A percentile compares a stretch with the other conserved stretches of the same genome.
Conservation (phyloP, 352 stramenopile genomes). For the Aphanomyces stellatus region DNA sequence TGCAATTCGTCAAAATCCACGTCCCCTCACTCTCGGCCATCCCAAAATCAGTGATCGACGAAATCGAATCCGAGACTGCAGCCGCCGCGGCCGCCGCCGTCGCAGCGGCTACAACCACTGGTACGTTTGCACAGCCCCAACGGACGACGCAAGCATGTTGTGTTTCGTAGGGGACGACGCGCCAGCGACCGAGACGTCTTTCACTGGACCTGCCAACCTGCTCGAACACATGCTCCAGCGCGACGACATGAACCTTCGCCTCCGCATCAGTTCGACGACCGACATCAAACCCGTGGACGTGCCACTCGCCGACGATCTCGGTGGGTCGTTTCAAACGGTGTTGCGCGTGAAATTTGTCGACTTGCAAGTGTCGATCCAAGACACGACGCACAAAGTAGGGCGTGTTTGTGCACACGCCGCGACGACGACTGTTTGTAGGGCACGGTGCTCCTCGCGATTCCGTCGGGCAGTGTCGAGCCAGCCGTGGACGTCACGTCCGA, state of each 20-base stretch:
- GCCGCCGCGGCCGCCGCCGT: background rate
- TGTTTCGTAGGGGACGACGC: background rate
- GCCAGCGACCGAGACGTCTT: too few relatives aligned
- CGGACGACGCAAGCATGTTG: background rate
- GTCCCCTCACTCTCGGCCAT: constrained; percentile 24
- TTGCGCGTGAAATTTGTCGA: constrained; percentile 55
- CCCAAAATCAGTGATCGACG: background rate
- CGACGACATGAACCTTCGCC: background rate
- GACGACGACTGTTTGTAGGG: constrained; percentile 23
- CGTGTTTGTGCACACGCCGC: background rate
- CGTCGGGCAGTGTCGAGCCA: constrained; percentile 44
- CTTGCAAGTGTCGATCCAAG: constrained; percentile 69
- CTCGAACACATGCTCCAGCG: constrained; percentile 9
- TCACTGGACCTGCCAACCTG: background rate
- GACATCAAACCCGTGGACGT: background rate
- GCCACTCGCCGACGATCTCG: background rate
- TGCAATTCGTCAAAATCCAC: constrained; percentile 34
- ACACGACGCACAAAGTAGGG: constrained; percentile 45
- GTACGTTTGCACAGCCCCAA: too few relatives aligned
- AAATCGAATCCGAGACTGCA: background rate
- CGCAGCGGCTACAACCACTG: too few relatives aligned
- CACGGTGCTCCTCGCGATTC: constrained; percentile 54
- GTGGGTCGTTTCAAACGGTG: background rate
- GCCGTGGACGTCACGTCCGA: constrained; percentile 39
- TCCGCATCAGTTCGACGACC: constrained; percentile 8